A percentile compares a stretch with the other conserved stretches of the same genome.
phyloP scores from a whole-genome alignment of 257 asterid species.

The Marsdenia floribunda region DNA sequence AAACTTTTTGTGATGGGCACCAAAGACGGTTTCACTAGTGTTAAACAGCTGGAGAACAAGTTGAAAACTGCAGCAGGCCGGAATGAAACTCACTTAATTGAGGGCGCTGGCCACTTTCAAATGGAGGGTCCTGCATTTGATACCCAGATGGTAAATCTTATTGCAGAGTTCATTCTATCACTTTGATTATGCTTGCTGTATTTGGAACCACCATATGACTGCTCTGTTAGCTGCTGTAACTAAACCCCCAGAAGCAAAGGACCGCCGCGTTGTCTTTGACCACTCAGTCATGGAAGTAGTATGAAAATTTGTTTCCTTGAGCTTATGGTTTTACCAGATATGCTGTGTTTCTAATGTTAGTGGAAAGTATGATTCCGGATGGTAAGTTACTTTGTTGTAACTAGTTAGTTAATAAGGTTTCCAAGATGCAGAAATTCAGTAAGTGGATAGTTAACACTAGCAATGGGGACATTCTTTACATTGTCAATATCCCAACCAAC shows the following conservation, averaged over 20 bases:
- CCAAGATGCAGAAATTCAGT: neutral
- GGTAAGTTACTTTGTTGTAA: neutral
- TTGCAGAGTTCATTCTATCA: conserved; percentile 38
- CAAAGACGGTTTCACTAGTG: conserved; percentile 77
- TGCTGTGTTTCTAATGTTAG: neutral
- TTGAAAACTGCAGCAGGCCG: conserved; percentile 56
- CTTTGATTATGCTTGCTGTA: conserved; percentile 12
- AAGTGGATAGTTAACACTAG: neutral
- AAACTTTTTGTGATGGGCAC: conserved; percentile 89
- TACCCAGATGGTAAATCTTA: conserved; percentile 55
- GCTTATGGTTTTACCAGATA: neutral
- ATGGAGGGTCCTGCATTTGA: conserved; percentile 85
- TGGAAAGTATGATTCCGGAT: neutral
- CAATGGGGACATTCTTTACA: conserved; percentile 6
- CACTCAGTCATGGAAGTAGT: neutral
- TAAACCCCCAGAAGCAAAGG: neutral
- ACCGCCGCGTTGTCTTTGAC: no score
- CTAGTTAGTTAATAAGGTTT: neutral
- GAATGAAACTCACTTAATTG: conserved; percentile 46
- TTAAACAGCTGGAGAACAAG: conserved; percentile 71
- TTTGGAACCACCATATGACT: neutral
- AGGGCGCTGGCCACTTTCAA: conserved; percentile 75
- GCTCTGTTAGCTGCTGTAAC: neutral
- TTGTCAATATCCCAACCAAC: neutral
- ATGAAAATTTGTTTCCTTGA: neutral